Percentiles rank a stretch among this genome's conserved stretches.
These are phyloP conservation scores for Juncus effusus DNA, from an alignment of 176 grass and related monocot genomes.

Conservation along the genomic window DNA sequence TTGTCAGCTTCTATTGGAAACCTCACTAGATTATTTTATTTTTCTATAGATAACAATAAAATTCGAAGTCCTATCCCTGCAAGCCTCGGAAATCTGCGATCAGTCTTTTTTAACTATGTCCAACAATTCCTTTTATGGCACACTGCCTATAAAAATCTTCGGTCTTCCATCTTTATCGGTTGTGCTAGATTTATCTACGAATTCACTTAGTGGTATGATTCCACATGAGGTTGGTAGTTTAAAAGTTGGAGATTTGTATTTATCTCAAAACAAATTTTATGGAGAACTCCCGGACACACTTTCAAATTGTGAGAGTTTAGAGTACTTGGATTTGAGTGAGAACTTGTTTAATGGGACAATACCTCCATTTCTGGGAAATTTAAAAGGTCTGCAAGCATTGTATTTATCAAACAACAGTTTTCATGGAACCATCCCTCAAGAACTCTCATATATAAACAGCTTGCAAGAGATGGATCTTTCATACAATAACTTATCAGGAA, in stretches of 20 bases:
- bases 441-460: slow-evolving; percentile 2
- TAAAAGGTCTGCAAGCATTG: slow-evolving; percentile 17
- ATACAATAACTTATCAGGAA: slow-evolving; percentile 6
- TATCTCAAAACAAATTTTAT: slow-evolving; percentile 17
- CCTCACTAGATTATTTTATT: no score
- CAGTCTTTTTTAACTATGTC: no score
- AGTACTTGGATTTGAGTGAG: slow-evolving; percentile 2
- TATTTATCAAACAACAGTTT: background rate
- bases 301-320: slow-evolving; percentile 7
- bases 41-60: no score
- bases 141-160: slow-evolving; percentile 21
- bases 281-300: slow-evolving; percentile 15
- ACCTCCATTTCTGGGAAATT: slow-evolving; percentile 8
- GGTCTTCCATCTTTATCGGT: slow-evolving; percentile 12
- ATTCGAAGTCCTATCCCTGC: no score
- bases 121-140: background rate
- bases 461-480: slow-evolving; percentile 20
- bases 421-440: slow-evolving; percentile 13
- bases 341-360: slow-evolving; percentile 18
- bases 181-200: background rate
- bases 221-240: background rate
- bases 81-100: no score
- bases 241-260: background rate
- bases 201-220: slow-evolving; percentile 16
- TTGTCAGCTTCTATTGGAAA: background rate